Base-by-base conservation (phyloP, 352 stramenopile genomes). In the Sclerospora graminicola region DNA sequence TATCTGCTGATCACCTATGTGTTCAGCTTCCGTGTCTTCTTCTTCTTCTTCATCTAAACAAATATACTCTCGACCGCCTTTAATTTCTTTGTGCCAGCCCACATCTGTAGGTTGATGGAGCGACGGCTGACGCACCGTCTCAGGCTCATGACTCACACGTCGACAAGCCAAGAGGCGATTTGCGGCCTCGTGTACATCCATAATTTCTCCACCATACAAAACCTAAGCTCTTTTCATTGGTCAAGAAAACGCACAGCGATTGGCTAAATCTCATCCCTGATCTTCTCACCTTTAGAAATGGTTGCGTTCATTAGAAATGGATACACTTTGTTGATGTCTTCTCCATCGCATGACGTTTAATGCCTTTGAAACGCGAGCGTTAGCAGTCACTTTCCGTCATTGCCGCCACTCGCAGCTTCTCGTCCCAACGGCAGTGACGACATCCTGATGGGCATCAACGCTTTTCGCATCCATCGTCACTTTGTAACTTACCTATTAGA, bases 61-160 rank as follows among this genome's bases (percentile, higher is more conserved):
- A 45, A 83, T 76, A 47, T 72, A 74, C 8, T 81, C 58, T 27
- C 68, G 69, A 7, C 72, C 72, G 57, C 42, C 57, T 41, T 55
- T 45, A 33, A 63, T 76, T 45, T 51, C 66, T 56, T 77, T 66
- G 58, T 61, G 60, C 83, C 84, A 87, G 44, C 41, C 82, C 43
- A 91, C 78, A 27, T 70, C 45, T 27, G 97, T 61, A 50, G 85
- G 67, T 29, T 76, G 54, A 50, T 95, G 71, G 34, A 95, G 65
- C 14, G 69, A 82, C 41, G 67, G 88, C 48, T 85, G 76, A 40
- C 86, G 79, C 59, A 94, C 80, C 52, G 52, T 45, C 26, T 70
- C 57, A 41, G 63, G 51, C 45, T 58, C 58, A 36, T 45, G 53
- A 38, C 51, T 63, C 40, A 70, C 39, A 8, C 52, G 57, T 45